Evolutionary conservation across 1,139 yeast genomes (phyloP).

Genomic region (Debaryomyces sp.): DNA sequence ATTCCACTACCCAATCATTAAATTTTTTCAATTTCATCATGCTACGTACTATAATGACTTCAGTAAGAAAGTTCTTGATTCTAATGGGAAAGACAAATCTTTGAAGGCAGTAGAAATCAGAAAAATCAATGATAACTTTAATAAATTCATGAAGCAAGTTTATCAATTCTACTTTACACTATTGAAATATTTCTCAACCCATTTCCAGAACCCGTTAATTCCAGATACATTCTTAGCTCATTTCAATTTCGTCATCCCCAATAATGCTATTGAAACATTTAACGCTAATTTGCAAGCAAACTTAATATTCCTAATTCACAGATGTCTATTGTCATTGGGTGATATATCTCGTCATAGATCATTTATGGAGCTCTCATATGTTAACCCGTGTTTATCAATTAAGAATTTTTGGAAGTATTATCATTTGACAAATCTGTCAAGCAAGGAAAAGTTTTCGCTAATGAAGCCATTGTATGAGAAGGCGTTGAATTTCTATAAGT

Average conservation of each 20-base stretch:
- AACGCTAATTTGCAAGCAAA: conserved; percentile 37
- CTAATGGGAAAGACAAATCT: conserved; percentile 18
- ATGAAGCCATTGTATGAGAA: conserved; percentile 26
- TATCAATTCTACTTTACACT: conserved; percentile 48
- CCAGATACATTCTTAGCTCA: conserved; percentile 30
- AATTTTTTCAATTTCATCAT: conserved; percentile 51
- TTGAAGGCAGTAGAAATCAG: conserved; percentile 53
- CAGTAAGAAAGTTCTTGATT: conserved; percentile 12
- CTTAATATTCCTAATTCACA: conserved; percentile 52
- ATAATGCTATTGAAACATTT: conserved; percentile 16
- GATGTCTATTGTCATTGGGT: conserved; percentile 59
- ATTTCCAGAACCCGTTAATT: conserved; percentile 36
- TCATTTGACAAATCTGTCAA: conserved; percentile 15
- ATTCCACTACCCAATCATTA: conserved; percentile 65
- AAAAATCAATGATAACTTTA: conserved; percentile 54
- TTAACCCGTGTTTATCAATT: conserved; percentile 37
- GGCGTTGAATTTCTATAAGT: conserved; percentile 51
- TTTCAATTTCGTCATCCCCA: conserved; percentile 22
- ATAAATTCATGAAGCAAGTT: conserved; percentile 49
- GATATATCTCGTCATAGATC: conserved; percentile 62
- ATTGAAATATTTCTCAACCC: conserved; percentile 39
- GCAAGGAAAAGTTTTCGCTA: conserved; percentile 29
- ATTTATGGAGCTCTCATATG: conserved; percentile 44
- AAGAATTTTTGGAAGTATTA: conserved; percentile 38
- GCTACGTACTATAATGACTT: conserved; percentile 25